Evolutionary conservation across 108 stramenopile genomes (phyloP).

Genomic region (Cyclotella kingstonii): DNA sequence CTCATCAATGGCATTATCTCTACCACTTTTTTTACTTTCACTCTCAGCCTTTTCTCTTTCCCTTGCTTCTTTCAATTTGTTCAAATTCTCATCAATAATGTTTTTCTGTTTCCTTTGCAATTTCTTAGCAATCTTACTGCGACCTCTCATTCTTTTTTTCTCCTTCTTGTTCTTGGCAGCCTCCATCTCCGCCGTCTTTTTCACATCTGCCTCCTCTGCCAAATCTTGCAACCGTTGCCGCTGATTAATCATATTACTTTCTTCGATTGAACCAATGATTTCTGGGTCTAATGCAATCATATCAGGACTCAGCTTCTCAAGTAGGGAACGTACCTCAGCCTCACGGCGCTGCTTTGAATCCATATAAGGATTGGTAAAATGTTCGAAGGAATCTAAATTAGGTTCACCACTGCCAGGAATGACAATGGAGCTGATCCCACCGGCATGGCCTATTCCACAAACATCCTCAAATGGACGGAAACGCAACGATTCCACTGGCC

Average conservation of each 20-base stretch:
- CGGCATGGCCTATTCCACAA: slow-evolving; percentile 89
- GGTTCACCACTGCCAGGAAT: slow-evolving; percentile 97
- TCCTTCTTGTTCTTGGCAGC: slow-evolving; percentile 61
- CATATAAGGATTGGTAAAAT: slow-evolving; percentile 89
- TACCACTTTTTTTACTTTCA: slow-evolving; percentile 30
- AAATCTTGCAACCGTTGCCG: slow-evolving; percentile 58
- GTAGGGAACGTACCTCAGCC: slow-evolving; percentile 90
- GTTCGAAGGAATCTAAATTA: slow-evolving; percentile 91
- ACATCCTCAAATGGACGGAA: slow-evolving; percentile 99
- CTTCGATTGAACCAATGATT: slow-evolving; percentile 87
- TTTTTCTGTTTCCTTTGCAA: slow-evolving; percentile 90
- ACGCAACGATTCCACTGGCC: slow-evolving; percentile 66
- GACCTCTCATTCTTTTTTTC: slow-evolving; percentile 92
- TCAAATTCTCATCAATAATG: slow-evolving; percentile 81
- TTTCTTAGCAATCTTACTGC: slow-evolving; percentile 95
- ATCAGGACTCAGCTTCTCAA: slow-evolving; percentile 94
- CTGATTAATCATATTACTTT: slow-evolving; percentile 53
- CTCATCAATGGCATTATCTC: slow-evolving; percentile 11
- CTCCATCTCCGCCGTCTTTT: slow-evolving; percentile 35
- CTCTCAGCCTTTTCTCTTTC: slow-evolving; percentile 64
- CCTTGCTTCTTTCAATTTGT: slow-evolving; percentile 68
- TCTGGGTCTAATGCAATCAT: slow-evolving; percentile 95
- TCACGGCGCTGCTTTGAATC: slow-evolving; percentile 91
- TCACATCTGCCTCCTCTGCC: slow-evolving; percentile 69
- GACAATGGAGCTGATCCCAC: slow-evolving; percentile 89